Evolutionary conservation across 768 basidiomycete genomes (phyloP).

Genomic region (Fistulinella prunicolor): DNA sequence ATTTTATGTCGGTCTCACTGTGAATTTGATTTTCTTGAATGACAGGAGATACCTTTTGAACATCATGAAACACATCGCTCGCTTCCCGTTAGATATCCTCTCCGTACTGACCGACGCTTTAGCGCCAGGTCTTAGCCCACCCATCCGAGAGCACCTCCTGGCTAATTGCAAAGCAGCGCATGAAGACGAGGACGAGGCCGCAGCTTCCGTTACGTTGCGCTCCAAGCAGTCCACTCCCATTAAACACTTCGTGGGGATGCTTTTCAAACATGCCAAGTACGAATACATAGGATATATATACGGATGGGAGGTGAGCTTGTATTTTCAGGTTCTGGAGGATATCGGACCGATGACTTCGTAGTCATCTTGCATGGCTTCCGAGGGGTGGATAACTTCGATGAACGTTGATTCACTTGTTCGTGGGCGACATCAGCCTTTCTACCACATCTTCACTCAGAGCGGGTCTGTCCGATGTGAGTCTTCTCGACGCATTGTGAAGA

Average conservation of each 20-base stretch:
- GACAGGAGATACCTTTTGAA: slow-evolving; percentile 32
- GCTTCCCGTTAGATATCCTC: slow-evolving; percentile 42
- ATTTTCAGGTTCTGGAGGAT: background rate
- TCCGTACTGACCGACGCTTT: slow-evolving; percentile 41
- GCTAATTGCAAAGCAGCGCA: slow-evolving; percentile 31
- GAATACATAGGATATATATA: slow-evolving; percentile 44
- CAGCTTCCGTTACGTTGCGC: slow-evolving; percentile 25
- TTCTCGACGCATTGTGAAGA: background rate
- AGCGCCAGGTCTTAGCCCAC: slow-evolving; percentile 30
- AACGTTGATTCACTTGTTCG: slow-evolving; percentile 36
- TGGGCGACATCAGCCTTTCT: slow-evolving; percentile 51
- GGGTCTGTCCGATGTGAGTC: slow-evolving; percentile 39
- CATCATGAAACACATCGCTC: slow-evolving; percentile 32
- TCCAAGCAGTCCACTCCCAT: slow-evolving; percentile 26
- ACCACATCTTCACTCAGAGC: slow-evolving; percentile 35
- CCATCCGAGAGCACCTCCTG: slow-evolving; percentile 27
- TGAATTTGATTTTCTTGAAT: slow-evolving; percentile 37
- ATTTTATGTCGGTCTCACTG: slow-evolving; percentile 35
- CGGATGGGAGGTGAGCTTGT: slow-evolving; percentile 46
- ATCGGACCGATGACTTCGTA: slow-evolving; percentile 4
- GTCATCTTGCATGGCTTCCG: slow-evolving; percentile 38
- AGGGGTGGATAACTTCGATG: slow-evolving; percentile 46
- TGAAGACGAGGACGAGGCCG: slow-evolving; percentile 30
- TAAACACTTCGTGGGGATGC: slow-evolving; percentile 49
- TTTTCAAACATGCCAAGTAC: slow-evolving; percentile 40